These are phyloP conservation scores for Colletotrichum lini DNA, from an alignment of 2,329 filamentous ascomycete genomes.

Conservation along the genomic window DNA sequence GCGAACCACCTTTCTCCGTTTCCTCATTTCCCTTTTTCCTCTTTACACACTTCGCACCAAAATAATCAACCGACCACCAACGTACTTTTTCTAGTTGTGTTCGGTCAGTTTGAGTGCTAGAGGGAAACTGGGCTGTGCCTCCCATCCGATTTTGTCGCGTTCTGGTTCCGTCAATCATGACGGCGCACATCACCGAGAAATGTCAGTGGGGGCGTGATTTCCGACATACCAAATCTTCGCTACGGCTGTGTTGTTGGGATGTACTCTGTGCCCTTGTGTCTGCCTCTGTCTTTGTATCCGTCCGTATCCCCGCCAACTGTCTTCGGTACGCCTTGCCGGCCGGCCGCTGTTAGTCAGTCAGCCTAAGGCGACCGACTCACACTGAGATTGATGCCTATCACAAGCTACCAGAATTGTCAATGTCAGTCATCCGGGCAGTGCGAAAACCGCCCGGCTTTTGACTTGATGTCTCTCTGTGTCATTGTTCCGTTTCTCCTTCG, in stretches of 20 bases:
- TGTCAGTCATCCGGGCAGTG: slow-evolving; percentile 8
- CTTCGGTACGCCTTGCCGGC: neutral
- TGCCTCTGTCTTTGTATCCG: neutral
- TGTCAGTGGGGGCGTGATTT: slow-evolving; percentile 29
- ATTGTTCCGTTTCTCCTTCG: slow-evolving; percentile 4
- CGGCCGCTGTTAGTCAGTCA: slow-evolving; percentile 6
- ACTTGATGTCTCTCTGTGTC: neutral
- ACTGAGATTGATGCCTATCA: neutral
- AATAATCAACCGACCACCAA: slow-evolving; percentile 73
- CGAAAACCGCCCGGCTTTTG: neutral
- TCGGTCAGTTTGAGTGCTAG: slow-evolving; percentile 75
- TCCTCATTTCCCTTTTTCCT: slow-evolving; percentile 46
- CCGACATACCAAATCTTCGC: slow-evolving; percentile 23
- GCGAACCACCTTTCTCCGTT: slow-evolving; percentile 32
- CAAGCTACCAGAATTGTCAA: neutral
- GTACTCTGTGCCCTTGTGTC: neutral
- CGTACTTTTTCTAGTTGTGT: slow-evolving; percentile 60
- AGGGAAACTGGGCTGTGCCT: slow-evolving; percentile 55
- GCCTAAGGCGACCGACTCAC: slow-evolving; percentile 3
- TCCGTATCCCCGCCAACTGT: neutral
- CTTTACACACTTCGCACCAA: slow-evolving; percentile 68
- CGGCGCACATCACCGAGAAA: slow-evolving; percentile 35
- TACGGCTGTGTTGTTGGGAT: slow-evolving; percentile 2
- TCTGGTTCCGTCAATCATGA: slow-evolving; percentile 41
- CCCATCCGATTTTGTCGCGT: slow-evolving; percentile 44